Percentiles rank a stretch among this genome's conserved stretches.
Evolutionary conservation across 2,329 filamentous ascomycete species (phyloP).

Genomic region (Xylaria sp.): DNA sequence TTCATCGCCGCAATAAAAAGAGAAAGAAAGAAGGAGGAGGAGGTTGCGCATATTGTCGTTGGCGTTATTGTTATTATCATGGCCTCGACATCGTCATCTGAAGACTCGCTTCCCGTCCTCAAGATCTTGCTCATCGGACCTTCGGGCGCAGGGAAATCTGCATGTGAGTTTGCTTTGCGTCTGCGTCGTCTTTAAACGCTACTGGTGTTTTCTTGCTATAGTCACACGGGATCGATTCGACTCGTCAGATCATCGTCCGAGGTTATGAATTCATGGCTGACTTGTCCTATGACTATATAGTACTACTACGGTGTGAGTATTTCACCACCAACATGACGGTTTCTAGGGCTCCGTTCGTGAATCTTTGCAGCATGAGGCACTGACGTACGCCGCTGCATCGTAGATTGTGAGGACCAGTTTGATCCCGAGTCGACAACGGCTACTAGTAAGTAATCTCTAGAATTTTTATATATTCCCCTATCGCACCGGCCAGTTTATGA

Average conservation of each 20-base stretch:
- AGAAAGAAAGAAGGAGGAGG: neutral
- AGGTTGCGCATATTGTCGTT: neutral
- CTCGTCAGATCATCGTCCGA: neutral
- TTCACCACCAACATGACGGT: neutral
- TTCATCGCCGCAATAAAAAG: neutral
- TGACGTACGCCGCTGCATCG: slow-evolving; percentile 11
- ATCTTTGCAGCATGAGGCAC: slow-evolving; percentile 3
- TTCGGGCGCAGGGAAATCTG: slow-evolving; percentile 66
- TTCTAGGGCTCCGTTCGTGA: neutral
- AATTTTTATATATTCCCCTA: neutral
- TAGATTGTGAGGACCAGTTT: slow-evolving; percentile 66
- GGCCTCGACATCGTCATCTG: slow-evolving; percentile 54
- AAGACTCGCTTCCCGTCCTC: slow-evolving; percentile 60
- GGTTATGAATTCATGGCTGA: slow-evolving; percentile 22
- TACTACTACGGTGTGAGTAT: slow-evolving; percentile 59
- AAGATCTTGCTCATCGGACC: slow-evolving; percentile 68
- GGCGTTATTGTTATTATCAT: slow-evolving; percentile 6
- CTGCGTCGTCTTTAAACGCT: neutral
- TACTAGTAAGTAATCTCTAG: slow-evolving; percentile 51
- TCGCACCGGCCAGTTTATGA: neutral
- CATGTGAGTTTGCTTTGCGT: slow-evolving; percentile 54
- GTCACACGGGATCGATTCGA: neutral
- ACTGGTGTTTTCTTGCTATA: neutral
- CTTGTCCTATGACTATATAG: slow-evolving; percentile 47
- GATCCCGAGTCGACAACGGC: slow-evolving; percentile 65